Conservation (phyloP, 1,139 yeast genomes). For the Nematodospora anomalae region DNA sequence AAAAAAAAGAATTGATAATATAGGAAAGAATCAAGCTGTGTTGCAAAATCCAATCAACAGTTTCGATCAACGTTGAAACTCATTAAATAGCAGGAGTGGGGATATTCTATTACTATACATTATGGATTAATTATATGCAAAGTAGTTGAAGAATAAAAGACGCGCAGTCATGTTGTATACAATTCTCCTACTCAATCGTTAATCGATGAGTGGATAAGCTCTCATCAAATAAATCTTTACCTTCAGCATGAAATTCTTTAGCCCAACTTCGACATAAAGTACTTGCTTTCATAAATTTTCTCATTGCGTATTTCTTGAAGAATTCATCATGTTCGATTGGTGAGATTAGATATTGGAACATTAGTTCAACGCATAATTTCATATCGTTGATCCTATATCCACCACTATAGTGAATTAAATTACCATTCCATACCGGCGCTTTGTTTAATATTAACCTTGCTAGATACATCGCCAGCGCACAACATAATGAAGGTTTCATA, state of each 20-base stretch:
- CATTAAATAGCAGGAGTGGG: no score
- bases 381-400: slow-evolving; percentile 80
- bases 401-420: slow-evolving; percentile 85
- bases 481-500: slow-evolving; percentile 75
- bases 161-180: no score
- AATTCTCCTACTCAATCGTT: slow-evolving; percentile 12
- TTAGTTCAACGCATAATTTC: slow-evolving; percentile 67
- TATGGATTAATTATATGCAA: slow-evolving; percentile 1
- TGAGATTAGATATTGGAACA: slow-evolving; percentile 73
- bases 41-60: no score
- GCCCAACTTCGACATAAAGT: slow-evolving; percentile 92
- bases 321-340: slow-evolving; percentile 94
- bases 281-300: slow-evolving; percentile 89
- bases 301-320: slow-evolving; percentile 89
- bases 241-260: slow-evolving; percentile 51
- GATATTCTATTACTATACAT: neutral
- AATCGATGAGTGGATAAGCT: slow-evolving; percentile 17
- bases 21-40: no score
- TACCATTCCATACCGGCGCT: slow-evolving; percentile 75
- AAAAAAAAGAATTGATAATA: no score
- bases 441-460: slow-evolving; percentile 77
- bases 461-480: slow-evolving; percentile 91
- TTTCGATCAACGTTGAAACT: no score
- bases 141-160: neutral
- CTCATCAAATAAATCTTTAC: slow-evolving; percentile 27